These are phyloP conservation scores for Sporothrix inflata DNA, from an alignment of 2,329 filamentous ascomycete species.

Conservation along the genomic window DNA sequence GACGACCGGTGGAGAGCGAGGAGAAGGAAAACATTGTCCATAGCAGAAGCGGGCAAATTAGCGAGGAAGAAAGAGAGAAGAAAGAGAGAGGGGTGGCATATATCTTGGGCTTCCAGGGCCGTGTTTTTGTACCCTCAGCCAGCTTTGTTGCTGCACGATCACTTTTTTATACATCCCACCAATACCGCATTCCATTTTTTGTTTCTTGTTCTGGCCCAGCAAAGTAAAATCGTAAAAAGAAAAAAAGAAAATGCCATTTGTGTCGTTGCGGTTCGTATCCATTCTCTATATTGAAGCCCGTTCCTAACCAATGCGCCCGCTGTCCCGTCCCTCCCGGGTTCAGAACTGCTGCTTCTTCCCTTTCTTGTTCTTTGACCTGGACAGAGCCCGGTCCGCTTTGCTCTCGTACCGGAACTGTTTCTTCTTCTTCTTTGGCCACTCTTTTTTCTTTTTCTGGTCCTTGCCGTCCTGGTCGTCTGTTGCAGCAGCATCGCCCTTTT, in stretches of 20 bases:
- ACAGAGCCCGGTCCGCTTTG: constrained; percentile 79
- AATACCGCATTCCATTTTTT: constrained; percentile 31
- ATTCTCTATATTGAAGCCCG: background rate
- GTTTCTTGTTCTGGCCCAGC: constrained; percentile 3
- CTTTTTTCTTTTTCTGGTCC: constrained; percentile 49
- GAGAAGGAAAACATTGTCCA: constrained; percentile 11
- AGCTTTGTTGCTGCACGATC: constrained; percentile 27
- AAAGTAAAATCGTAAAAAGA: background rate
- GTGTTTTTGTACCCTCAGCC: constrained; percentile 27
- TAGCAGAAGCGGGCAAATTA: background rate
- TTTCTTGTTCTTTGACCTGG: constrained; percentile 68
- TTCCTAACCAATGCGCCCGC: no score
- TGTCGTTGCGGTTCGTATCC: constrained; percentile 15
- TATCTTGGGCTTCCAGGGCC: constrained; percentile 26
- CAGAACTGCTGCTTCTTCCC: constrained; percentile 3
- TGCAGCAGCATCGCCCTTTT: constrained; percentile 39
- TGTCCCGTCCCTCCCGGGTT: no score
- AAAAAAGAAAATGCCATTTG: background rate
- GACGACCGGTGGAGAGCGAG: background rate
- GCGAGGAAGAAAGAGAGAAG: background rate
- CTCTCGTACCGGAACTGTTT: constrained; percentile 92
- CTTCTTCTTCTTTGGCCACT: constrained; percentile 68
- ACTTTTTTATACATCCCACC: constrained; percentile 25
- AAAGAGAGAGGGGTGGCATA: constrained; percentile 15
- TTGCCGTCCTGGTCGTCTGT: constrained; percentile 41